These are phyloP conservation scores for Pseudogymnoascus sp. DNA, from an alignment of 2,329 filamentous ascomycete species.

Conservation along the genomic window DNA sequence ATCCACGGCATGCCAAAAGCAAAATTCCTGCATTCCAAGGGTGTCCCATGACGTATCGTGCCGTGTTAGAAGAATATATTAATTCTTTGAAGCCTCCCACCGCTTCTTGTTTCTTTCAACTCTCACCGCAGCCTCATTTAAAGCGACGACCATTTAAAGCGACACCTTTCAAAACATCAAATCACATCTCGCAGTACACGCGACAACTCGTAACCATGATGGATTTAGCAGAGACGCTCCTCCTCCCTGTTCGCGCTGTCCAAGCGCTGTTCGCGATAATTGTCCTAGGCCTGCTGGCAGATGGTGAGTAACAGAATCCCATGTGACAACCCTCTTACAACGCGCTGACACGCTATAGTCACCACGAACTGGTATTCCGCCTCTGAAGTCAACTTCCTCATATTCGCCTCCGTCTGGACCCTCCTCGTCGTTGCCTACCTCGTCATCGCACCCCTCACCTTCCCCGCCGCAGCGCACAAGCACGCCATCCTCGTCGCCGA, in stretches of 20 bases:
- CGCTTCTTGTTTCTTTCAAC: neutral
- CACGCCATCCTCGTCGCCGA: slow-evolving; percentile 63
- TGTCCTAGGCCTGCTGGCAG: slow-evolving; percentile 64
- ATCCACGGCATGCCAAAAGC: neutral
- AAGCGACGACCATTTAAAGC: neutral
- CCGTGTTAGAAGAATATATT: neutral
- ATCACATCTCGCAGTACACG: neutral
- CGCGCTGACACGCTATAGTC: neutral
- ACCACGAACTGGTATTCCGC: slow-evolving; percentile 34
- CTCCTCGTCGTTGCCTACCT: slow-evolving; percentile 66
- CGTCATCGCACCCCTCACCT: slow-evolving; percentile 57
- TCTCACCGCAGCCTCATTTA: neutral
- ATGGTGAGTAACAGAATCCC: slow-evolving; percentile 12
- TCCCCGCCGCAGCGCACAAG: slow-evolving; percentile 54
- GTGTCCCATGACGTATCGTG: slow-evolving; percentile 4
- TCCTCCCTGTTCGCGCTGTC: slow-evolving; percentile 57
- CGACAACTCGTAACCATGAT: slow-evolving; percentile 41
- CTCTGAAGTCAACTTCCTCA: slow-evolving; percentile 63
- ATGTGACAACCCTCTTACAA: slow-evolving; percentile 13
- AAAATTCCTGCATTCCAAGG: neutral
- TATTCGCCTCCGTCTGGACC: slow-evolving; percentile 75
- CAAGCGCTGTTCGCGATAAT: slow-evolving; percentile 66
- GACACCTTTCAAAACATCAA: neutral
- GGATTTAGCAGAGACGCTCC: slow-evolving; percentile 41
- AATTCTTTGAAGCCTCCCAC: neutral